Conservation (phyloP, 2,329 filamentous ascomycete genomes). For the Scorias spongiosa region DNA sequence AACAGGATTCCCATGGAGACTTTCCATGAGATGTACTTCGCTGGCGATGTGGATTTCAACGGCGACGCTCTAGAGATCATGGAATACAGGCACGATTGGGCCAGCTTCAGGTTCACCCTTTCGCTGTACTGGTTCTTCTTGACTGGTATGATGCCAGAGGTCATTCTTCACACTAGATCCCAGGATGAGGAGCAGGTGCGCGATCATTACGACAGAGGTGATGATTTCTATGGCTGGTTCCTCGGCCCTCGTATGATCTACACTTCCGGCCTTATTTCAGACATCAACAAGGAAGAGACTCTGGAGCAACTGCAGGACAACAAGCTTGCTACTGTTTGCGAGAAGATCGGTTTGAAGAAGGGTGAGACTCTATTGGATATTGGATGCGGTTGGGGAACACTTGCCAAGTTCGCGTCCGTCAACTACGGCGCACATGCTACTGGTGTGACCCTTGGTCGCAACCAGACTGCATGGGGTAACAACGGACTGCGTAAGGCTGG, state of each 20-base stretch:
- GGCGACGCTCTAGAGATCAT: conserved; percentile 77
- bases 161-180: conserved; percentile 81
- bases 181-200: conserved; percentile 97
- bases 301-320: conserved; percentile 96
- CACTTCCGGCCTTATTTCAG: conserved; percentile 85
- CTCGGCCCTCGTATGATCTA: conserved; percentile 97
- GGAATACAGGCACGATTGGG: conserved; percentile 96
- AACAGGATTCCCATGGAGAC: conserved; percentile 82
- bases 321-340: conserved; percentile 86
- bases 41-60: conserved; percentile 88
- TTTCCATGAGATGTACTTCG: conserved; percentile 97
- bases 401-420: conserved; percentile 80
- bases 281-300: conserved; percentile 72
- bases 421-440: conserved; percentile 79
- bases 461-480: conserved; percentile 97
- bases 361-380: conserved; percentile 83
- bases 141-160: conserved; percentile 72
- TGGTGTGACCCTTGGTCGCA: conserved; percentile 85
- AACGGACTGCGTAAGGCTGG: conserved; percentile 68
- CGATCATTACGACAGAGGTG: conserved; percentile 92
- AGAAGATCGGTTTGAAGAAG: conserved; percentile 76
- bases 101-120: conserved; percentile 79
- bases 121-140: conserved; percentile 79
- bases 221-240: conserved; percentile 99
- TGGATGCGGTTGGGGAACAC: conserved; percentile 94